Conservation (phyloP, 805 yeast genomes). For the Kodamaea hsintzibuensis region DNA sequence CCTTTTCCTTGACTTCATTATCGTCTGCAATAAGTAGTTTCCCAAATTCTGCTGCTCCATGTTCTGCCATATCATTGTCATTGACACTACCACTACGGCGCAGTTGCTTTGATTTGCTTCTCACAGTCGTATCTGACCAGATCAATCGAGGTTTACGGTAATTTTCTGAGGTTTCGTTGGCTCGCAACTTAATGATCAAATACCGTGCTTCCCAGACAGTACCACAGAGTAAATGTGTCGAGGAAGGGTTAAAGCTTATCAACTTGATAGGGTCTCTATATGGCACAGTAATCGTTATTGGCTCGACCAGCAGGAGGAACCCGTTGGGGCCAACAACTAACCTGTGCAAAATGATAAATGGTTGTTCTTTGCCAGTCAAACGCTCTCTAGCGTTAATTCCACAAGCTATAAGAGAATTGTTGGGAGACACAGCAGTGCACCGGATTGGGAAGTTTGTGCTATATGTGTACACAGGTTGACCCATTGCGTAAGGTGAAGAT, state of each 20-base stretch:
- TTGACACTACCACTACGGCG: not conserved
- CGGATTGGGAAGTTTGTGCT: constrained; percentile 73
- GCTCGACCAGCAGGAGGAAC: constrained; percentile 40
- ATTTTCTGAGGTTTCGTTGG: constrained; percentile 48
- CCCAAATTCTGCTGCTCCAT: not conserved
- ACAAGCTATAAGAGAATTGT: constrained; percentile 67
- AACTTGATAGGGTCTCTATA: constrained; percentile 82
- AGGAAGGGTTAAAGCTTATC: constrained; percentile 70
- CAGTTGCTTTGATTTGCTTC: constrained; percentile 2
- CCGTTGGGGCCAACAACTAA: constrained; percentile 13
- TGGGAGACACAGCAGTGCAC: constrained; percentile 70
- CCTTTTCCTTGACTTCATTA: constrained; percentile 12
- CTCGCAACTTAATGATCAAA: constrained; percentile 67
- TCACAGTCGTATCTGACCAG: constrained; percentile 30
- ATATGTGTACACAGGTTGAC: constrained; percentile 68
- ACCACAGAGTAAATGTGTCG: constrained; percentile 70
- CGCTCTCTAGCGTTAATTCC: constrained; percentile 83
- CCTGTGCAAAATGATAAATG: constrained; percentile 65
- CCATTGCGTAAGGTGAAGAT: constrained; percentile 36
- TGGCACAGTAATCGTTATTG: constrained; percentile 77
- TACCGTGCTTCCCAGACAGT: constrained; percentile 79
- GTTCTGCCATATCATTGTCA: constrained; percentile 2
- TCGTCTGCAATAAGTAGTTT: constrained; percentile 3
- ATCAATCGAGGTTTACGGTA: constrained; percentile 40
- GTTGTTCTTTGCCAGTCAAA: constrained; percentile 67